Percentiles rank a stretch among this genome's conserved stretches.
Conservation (phyloP, 164 flowering plant species). For the Taxillus chinensis region DNA sequence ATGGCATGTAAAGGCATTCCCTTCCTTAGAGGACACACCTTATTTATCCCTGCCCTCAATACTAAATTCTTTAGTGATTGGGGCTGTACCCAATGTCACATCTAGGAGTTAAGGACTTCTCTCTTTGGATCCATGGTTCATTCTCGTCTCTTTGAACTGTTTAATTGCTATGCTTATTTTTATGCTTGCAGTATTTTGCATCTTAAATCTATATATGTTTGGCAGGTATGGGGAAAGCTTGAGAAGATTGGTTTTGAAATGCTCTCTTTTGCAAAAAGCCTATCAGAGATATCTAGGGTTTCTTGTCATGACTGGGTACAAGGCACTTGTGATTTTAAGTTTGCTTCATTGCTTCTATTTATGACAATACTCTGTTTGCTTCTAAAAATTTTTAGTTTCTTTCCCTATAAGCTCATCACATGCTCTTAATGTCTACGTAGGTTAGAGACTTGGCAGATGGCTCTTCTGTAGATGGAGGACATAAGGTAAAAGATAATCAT, state of each 20-base stretch:
- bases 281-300: conserved; percentile 42
- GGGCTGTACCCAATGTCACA: too few relatives aligned
- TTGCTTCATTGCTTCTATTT: too few relatives aligned
- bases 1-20: too few relatives aligned
- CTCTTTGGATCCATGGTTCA: too few relatives aligned
- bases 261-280: conserved; percentile 45
- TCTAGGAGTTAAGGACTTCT: too few relatives aligned
- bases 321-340: neutral
- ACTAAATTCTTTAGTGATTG: too few relatives aligned
- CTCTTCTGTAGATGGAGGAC: conserved; percentile 16
- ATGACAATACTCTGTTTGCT: too few relatives aligned
- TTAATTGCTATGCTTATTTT: neutral
- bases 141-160: too few relatives aligned
- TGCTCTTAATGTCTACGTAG: conserved; percentile 11
- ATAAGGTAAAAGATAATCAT: conserved; percentile 20
- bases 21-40: too few relatives aligned
- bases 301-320: conserved; percentile 36
- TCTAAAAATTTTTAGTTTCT: neutral
- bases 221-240: conserved; percentile 58
- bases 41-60: too few relatives aligned
- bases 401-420: neutral
- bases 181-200: neutral
- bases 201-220: conserved; percentile 1
- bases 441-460: conserved; percentile 17
- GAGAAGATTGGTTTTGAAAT: conserved; percentile 53